phyloP scores from a whole-genome alignment of 129 eudicot species.

The Dittrichia graveolens region DNA sequence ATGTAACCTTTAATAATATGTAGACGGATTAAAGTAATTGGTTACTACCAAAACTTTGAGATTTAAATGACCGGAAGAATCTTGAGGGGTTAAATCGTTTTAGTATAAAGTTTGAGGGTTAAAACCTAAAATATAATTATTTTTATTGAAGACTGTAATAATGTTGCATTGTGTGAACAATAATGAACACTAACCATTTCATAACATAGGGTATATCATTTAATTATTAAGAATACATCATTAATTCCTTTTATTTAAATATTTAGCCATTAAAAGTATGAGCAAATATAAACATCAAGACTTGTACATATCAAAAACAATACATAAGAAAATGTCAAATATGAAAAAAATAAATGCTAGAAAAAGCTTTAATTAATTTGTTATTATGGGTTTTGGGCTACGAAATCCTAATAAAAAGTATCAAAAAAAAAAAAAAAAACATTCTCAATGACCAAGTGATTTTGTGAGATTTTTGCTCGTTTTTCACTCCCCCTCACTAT shows the following conservation, averaged over 20 bases:
- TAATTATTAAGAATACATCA: no score
- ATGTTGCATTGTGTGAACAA: conserved; percentile 30
- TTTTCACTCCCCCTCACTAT: conserved; percentile 26
- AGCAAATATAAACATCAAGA: conserved; percentile 8
- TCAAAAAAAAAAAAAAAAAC: conserved; percentile 14
- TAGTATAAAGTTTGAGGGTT: no score
- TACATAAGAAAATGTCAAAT: not conserved
- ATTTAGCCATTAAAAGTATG: conserved; percentile 12
- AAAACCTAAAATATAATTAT: not conserved
- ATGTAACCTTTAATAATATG: no score
- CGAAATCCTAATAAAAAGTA: not conserved
- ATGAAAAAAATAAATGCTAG: no score
- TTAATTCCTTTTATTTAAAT: not conserved
- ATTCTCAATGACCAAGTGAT: conserved; percentile 24
- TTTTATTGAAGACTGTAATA: conserved; percentile 13
- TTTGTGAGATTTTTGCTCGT: conserved; percentile 20
- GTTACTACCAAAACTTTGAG: no score
- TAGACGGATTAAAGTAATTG: no score
- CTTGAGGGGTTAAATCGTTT: no score
- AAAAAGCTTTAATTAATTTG: no score
- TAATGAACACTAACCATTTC: conserved; percentile 35
- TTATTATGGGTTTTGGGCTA: not conserved
- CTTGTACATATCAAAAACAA: conserved; percentile 4
- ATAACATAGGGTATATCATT: conserved; percentile 22
- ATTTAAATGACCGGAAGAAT: no score